Percentiles rank a stretch among this genome's conserved stretches.
phyloP scores from a whole-genome alignment of 805 yeast genomes.

The Metschnikowia lachancei region DNA sequence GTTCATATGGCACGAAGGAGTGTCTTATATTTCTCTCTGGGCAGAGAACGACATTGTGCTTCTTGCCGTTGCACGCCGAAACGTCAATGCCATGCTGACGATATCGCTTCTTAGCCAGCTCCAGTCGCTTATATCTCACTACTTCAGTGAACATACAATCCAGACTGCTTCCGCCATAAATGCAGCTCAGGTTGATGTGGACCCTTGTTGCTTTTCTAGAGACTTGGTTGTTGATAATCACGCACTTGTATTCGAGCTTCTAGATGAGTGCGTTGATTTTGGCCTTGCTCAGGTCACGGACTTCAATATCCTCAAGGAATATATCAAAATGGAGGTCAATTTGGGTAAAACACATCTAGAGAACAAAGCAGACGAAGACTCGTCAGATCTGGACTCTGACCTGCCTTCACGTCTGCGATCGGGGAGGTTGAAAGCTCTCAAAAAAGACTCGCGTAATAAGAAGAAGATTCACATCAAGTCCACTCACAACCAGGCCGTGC shows the following conservation, averaged over 20 bases:
- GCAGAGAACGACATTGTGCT: slow-evolving; percentile 44
- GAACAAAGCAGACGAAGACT: slow-evolving; percentile 7
- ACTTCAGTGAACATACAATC: slow-evolving; percentile 17
- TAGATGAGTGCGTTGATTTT: slow-evolving; percentile 87
- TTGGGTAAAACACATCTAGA: slow-evolving; percentile 2
- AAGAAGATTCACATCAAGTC: slow-evolving; percentile 26
- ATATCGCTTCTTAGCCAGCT: slow-evolving; percentile 52
- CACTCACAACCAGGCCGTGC: slow-evolving; percentile 39
- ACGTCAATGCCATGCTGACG: slow-evolving; percentile 57
- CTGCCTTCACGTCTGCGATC: slow-evolving; percentile 3
- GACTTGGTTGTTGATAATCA: slow-evolving; percentile 71
- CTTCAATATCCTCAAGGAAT: slow-evolving; percentile 71
- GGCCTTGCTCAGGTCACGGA: slow-evolving; percentile 88
- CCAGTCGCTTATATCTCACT: slow-evolving; percentile 29
- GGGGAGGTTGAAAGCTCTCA: slow-evolving; percentile 8
- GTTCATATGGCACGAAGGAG: slow-evolving; percentile 45
- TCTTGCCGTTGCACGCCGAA: slow-evolving; percentile 41
- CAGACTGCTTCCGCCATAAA: neutral
- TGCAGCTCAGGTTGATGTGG: neutral
- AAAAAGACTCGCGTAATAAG: slow-evolving; percentile 4
- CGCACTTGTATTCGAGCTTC: slow-evolving; percentile 71
- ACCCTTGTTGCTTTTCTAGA: slow-evolving; percentile 7
- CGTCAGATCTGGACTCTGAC: slow-evolving; percentile 13
- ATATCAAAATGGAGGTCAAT: slow-evolving; percentile 56
- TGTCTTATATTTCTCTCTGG: slow-evolving; percentile 53